Base-by-base conservation (phyloP, 1,284 basidiomycete species). In the Fomitopsis schrenkii region DNA sequence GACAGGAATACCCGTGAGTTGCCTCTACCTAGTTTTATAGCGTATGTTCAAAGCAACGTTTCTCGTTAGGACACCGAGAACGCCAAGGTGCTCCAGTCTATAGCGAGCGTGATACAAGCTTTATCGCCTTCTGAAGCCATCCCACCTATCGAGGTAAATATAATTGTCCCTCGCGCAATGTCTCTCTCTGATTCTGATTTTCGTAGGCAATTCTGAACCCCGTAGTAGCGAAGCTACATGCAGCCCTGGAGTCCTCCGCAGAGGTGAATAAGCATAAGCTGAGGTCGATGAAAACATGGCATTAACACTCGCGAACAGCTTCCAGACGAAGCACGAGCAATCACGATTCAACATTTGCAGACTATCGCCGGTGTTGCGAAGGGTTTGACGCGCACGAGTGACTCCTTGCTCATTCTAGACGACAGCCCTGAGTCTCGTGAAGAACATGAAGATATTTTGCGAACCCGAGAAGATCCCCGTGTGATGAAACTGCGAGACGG, bases 31-130 rank as follows among this genome's bases (percentile, higher is more conserved):
- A 5, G 8, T 35, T 3, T 53, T 2, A 55, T 0, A 61, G 15
- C 7, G 12, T 8, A 2, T 26, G 38, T 8, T 40, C 12, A 40
- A 22, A 3, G 38, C 35, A 22, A 38, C 5, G 1, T 5, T 12
- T 12, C 22, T 42, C 5, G 28, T 52, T 26, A 93, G 88, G 90
- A 94, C 63, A 88, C 90, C 28, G 94, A 96, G 75, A 93, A 91
- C 74, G 85, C 87, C 64, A 96, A 95, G 74, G 91, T 96, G 0
- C 78, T 96, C 56, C 91, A 96, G 72, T 93, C 89, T 0, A 95
- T 97, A 61, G 87, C 93, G 1, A 95, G 92, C 63, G 93, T 97
- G 1, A 91, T 96, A 50, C 92, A 96, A 68, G 94, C 94, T 0
- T 72, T 97, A 56, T 86, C 90, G 0, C 87, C 92, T 0, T 76